Percentiles rank a stretch among this genome's conserved stretches.
Conservation (phyloP, 108 stramenopile species). For the Cyclotella atomus region DNA sequence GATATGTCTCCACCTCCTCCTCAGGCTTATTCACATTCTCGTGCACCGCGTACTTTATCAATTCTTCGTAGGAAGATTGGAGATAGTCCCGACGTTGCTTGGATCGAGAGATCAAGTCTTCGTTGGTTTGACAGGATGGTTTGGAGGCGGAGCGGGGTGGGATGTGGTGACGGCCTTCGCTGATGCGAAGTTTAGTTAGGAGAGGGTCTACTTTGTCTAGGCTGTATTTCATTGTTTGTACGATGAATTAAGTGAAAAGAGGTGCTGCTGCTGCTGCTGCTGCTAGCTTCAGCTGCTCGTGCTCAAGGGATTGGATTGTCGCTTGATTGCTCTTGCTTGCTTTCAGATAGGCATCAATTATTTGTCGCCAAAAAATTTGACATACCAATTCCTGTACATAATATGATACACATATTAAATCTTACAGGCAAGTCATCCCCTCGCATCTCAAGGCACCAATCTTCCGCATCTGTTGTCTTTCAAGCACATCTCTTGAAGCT, state of each 20-base stretch:
- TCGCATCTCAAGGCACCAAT: no score
- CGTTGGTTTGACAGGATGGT: neutral
- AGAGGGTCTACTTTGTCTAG: neutral
- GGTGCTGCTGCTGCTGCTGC: no score
- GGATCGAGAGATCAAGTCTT: slow-evolving; percentile 3
- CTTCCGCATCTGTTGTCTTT: neutral
- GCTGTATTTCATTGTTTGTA: neutral
- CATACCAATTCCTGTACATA: neutral
- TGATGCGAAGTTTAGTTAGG: slow-evolving; percentile 9
- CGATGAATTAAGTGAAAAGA: no score
- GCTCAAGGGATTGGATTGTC: no score
- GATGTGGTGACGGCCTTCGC: neutral
- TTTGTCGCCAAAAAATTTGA: neutral
- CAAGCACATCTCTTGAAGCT: neutral
- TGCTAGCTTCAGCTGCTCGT: no score
- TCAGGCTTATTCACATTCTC: neutral
- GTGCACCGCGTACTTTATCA: neutral
- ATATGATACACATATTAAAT: neutral
- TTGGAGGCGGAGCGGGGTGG: slow-evolving; percentile 8
- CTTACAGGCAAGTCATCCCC: neutral
- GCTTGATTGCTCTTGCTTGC: no score
- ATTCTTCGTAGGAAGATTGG: neutral
- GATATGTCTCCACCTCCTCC: neutral
- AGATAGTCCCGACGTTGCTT: neutral
- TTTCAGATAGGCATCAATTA: neutral